Conservation (phyloP, 2,329 filamentous ascomycete species). For the Epichloe typhina region DNA sequence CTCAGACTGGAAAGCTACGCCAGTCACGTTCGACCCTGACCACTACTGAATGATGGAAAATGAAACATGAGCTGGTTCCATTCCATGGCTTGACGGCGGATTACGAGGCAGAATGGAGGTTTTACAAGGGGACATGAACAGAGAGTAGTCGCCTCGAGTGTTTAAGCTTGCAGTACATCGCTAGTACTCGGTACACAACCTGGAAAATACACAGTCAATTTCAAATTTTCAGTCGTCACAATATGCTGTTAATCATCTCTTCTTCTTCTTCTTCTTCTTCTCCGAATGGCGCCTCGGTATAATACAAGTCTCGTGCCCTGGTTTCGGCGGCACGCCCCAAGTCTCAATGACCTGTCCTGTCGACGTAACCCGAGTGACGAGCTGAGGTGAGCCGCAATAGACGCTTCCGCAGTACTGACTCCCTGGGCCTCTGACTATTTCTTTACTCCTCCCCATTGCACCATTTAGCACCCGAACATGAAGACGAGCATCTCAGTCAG, state of each 20-base stretch:
- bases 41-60: no score
- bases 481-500: not conserved
- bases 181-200: no score
- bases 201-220: no score
- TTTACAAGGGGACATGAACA: no score
- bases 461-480: not conserved
- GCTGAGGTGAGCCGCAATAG: constrained; percentile 7
- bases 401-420: constrained; percentile 7
- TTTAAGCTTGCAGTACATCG: no score
- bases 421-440: constrained; percentile 2
- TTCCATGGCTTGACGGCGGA: no score
- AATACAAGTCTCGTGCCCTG: not conserved
- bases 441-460: not conserved
- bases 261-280: not conserved
- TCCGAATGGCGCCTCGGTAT: not conserved
- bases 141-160: no score
- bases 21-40: no score
- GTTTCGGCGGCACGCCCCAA: constrained; percentile 7
- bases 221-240: no score
- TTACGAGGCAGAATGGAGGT: no score
- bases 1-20: no score
- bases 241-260: not conserved
- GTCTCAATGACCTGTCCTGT: constrained; percentile 4
- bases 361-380: not conserved
- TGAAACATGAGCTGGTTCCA: no score